Base-by-base conservation (phyloP, 2,329 filamentous ascomycete genomes). In the Coniochaeta prunicola region DNA sequence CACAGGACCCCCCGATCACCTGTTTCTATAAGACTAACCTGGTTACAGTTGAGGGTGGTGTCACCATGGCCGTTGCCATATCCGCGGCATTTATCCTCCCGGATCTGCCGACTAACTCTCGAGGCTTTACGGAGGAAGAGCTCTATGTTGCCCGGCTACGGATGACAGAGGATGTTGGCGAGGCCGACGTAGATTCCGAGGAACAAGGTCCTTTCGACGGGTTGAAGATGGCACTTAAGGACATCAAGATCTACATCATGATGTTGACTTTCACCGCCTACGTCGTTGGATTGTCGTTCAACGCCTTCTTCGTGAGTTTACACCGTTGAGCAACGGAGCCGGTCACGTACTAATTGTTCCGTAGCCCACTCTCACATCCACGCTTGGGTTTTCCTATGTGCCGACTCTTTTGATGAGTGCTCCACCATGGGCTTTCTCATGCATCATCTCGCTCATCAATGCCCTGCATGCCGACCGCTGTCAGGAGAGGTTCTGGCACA, bases 221-320 rank as follows among this genome's bases (percentile, higher is more conserved):
- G 10, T 68, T 85, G 31, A 73, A 80, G 57, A 82, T 87, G 78
- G 81, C 83, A 0, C 66, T 85, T 56, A 83, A 81, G 68, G 85
- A 87, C 61, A 17, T 72, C 62, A 87, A 86, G 73, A 83, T 86
- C 61, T 87, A 85, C 65, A 65, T 87, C 60, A 81, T 87, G 80
- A 85, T 85, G 77, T 58, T 86, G 7, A 83, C 82, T 1, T 81
- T 86, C 59, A 83, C 81, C 3, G 80, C 82, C 3, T 86, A 86
- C 61, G 82, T 86, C 8, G 76, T 85, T 6, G 83, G 83, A 2
- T 68, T 77, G 40, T 80, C 81, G 0, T 84, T 84, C 69, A 84
- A 84, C 62, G 80, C 80, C 42, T 86, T 83, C 69, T 84, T 84
- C 69, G 73, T 76, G 65, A 68, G 72, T n/a, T 19, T 15, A n/a